A percentile compares a stretch with the other conserved stretches of the same genome.
Conservation (phyloP, 331 rosid species). For the Pyracantha coccinea region DNA sequence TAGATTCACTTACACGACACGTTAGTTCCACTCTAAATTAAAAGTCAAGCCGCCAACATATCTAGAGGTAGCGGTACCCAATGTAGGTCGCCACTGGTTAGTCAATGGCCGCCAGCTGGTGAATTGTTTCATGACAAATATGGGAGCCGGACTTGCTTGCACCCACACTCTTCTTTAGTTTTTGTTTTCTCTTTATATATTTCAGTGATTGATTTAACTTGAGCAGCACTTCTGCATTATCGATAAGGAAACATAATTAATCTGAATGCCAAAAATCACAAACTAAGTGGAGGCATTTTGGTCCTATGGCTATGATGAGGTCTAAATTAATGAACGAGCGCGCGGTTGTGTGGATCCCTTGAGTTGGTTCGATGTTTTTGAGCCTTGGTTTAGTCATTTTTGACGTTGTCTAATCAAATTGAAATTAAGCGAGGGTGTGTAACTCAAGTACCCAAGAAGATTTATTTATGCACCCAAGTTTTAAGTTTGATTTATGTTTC, state of each 20-base stretch:
- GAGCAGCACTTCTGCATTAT: neutral
- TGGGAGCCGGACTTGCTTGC: neutral
- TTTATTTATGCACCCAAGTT: too few species aligned
- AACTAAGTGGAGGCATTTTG: neutral
- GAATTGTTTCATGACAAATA: neutral
- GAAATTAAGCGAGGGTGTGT: neutral
- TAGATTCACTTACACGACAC: neutral
- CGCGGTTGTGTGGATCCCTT: slow-evolving; percentile 39
- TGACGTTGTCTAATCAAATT: neutral
- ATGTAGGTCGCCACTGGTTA: neutral
- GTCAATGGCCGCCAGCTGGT: neutral
- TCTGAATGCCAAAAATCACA: neutral
- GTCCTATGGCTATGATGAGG: neutral
- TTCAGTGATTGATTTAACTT: neutral
- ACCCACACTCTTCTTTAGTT: neutral
- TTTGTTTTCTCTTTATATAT: neutral
- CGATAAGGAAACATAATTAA: neutral
- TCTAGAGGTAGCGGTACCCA: neutral
- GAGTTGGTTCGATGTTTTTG: slow-evolving; percentile 6
- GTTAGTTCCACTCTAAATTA: neutral
- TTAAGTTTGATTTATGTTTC: neutral
- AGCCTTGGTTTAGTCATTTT: neutral
- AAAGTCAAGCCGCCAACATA: neutral
- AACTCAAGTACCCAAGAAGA: neutral
- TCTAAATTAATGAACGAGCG: neutral